Evolutionary conservation across 176 grass and related monocot species (phyloP), one percentile per base, ranked within the genome.

Genomic region (Eragrostis nindensis): DNA sequence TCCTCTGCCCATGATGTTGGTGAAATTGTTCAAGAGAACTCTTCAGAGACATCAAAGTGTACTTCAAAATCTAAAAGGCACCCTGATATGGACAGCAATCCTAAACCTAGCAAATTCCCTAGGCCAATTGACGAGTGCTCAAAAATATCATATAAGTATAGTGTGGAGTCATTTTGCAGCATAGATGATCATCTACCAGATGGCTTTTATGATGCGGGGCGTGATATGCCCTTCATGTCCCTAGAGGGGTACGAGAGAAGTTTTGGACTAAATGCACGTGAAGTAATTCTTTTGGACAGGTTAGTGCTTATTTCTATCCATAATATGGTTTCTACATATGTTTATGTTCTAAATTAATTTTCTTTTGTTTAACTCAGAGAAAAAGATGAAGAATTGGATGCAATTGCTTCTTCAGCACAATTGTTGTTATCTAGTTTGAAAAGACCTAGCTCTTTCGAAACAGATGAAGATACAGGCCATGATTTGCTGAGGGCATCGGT

Each of bases 251-350:
- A 95, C 67, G 90, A 95, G 32, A 89, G 77, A 77, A 87, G 77
- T 74, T 56, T 86, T 13, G 90, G 74, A 74, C 62, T 86, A 43
- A 78, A 91, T 89, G 91, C 92, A 22, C 96, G 96, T 1, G 96
- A 99, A 83, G 90, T 99, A 84, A 99, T 99, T 84, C 96, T 99
- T 75, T 83, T 99, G 78, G 96, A 99, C 87, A 95, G 96, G 96
- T 95, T 71, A 68, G 66, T 83, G 22, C 36, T 68, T 50, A 68
- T 80, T 68, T 43, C 62, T 87, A 76, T 67, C 25, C 25, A 22
- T 69, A 60, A 15, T 71, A 61, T 55, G 16, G 12, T 12, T 19
- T 79, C 79, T 72, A 18, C 26, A 49, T 83, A 68, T 70, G 10
- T 66, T 38, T 71, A 71, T 89, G 19, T 70, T 81, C 69, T 85